phyloP scores from a whole-genome alignment of 768 basidiomycete species.

The Neoboletus brunneissimus region DNA sequence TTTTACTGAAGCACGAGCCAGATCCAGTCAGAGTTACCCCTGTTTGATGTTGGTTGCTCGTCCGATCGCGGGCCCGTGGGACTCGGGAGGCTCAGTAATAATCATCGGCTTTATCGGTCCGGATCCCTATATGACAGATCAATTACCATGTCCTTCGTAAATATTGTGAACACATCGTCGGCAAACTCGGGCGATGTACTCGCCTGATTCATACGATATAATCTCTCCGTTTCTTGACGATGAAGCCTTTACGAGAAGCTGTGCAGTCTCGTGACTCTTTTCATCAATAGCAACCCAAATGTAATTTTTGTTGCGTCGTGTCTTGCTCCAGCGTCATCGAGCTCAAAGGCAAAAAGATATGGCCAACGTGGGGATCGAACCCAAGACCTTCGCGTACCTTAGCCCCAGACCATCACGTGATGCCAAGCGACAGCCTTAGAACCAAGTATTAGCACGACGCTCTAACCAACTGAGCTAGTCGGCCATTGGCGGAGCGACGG shows the following conservation, averaged over 20 bases:
- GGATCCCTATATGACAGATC: background rate
- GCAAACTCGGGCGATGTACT: too few species aligned
- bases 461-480: slow-evolving; percentile 94
- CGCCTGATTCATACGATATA: too few species aligned
- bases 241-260: too few species aligned
- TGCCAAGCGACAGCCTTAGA: background rate
- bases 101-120: background rate
- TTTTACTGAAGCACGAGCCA: too few species aligned
- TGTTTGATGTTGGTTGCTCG: background rate
- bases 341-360: slow-evolving; percentile 21
- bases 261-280: too few species aligned
- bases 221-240: too few species aligned
- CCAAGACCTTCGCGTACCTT: slow-evolving; percentile 69
- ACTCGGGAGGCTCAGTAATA: background rate
- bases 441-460: slow-evolving; percentile 68
- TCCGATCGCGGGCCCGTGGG: background rate
- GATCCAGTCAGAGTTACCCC: background rate
- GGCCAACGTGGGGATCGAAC: slow-evolving; percentile 80
- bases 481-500: slow-evolving; percentile 40
- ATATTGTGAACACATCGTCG: too few species aligned
- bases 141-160: too few species aligned
- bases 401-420: background rate
- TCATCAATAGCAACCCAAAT: too few species aligned
- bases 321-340: too few species aligned
- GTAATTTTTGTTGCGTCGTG: background rate